phyloP scores from a whole-genome alignment of 331 rosid species.

The Cydonia oblonga region DNA sequence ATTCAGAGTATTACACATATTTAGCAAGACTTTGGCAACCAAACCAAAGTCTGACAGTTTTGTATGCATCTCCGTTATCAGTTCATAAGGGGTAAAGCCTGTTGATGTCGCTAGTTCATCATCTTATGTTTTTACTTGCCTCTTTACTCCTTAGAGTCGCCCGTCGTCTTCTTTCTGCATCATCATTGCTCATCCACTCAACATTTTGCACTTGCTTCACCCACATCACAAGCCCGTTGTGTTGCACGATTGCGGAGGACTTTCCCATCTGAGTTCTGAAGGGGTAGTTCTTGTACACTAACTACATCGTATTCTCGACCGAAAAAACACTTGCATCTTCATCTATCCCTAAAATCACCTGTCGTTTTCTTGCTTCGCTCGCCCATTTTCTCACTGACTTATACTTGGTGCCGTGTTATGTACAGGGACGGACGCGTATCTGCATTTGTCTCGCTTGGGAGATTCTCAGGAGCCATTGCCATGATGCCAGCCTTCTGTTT shows the following conservation, averaged over 20 bases:
- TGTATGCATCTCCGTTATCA: not conserved
- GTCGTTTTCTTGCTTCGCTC: not conserved
- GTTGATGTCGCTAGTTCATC: not conserved
- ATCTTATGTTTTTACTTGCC: not conserved
- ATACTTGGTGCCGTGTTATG: not conserved
- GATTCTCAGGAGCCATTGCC: slow-evolving; percentile 87
- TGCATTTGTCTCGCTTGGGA: slow-evolving; percentile 80
- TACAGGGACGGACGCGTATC: slow-evolving; percentile 85
- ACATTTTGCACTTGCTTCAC: not conserved
- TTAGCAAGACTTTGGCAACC: not conserved
- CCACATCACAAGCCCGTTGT: not conserved
- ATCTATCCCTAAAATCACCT: not conserved
- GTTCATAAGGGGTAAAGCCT: not conserved
- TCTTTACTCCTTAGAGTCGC: not conserved
- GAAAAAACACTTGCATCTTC: not conserved
- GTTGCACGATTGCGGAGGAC: not conserved
- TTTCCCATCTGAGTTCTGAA: not conserved
- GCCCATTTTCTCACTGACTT: not conserved
- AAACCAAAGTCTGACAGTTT: not conserved
- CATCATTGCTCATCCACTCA: not conserved
- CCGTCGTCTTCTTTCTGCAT: not conserved
- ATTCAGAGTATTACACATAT: not conserved
- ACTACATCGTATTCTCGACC: not conserved
- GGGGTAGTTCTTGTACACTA: not conserved
- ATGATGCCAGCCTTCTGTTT: slow-evolving; percentile 8